phyloP scores from a whole-genome alignment of 2,329 filamentous ascomycete genomes.

The Dactylellina cionopaga region DNA sequence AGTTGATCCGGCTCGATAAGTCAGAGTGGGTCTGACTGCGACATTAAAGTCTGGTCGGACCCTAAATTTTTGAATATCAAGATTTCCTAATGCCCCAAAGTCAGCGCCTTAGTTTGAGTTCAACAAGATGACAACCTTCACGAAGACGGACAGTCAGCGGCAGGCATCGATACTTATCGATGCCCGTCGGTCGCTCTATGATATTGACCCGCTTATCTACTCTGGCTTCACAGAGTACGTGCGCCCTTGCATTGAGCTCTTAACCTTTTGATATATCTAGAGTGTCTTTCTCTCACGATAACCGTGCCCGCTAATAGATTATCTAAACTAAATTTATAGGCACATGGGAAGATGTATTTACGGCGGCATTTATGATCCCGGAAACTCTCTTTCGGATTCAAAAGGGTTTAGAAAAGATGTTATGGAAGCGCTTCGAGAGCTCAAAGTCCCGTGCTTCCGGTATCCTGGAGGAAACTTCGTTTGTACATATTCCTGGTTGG shows the following conservation, averaged over 20 bases:
- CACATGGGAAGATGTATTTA: slow-evolving; percentile 93
- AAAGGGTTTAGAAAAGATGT: slow-evolving; percentile 83
- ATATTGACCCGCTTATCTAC: slow-evolving; percentile 83
- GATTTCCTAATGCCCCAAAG: too few species aligned
- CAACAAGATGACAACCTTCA: slow-evolving; percentile 39
- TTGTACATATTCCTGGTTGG: slow-evolving; percentile 85
- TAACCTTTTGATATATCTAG: not conserved
- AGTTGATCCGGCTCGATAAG: not conserved
- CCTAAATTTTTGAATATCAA: not conserved
- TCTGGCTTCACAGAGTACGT: slow-evolving; percentile 83
- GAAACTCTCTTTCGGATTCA: slow-evolving; percentile 75
- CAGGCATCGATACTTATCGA: slow-evolving; percentile 60
- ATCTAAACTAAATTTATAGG: slow-evolving; percentile 61
- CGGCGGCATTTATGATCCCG: slow-evolving; percentile 83
- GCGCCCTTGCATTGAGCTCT: not conserved
- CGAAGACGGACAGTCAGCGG: slow-evolving; percentile 19
- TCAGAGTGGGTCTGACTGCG: not conserved
- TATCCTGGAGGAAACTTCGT: slow-evolving; percentile 88
- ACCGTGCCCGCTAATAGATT: not conserved
- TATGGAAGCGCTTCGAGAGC: slow-evolving; percentile 75
- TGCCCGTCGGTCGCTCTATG: slow-evolving; percentile 72
- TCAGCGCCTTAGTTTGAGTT: too few species aligned
- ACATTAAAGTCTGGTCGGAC: not conserved
- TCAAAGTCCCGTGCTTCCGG: slow-evolving; percentile 78
- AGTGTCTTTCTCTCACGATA: not conserved